These are phyloP conservation scores for Zelopaecilomyces penicillatus DNA, from an alignment of 2,329 filamentous ascomycete genomes.

Conservation along the genomic window DNA sequence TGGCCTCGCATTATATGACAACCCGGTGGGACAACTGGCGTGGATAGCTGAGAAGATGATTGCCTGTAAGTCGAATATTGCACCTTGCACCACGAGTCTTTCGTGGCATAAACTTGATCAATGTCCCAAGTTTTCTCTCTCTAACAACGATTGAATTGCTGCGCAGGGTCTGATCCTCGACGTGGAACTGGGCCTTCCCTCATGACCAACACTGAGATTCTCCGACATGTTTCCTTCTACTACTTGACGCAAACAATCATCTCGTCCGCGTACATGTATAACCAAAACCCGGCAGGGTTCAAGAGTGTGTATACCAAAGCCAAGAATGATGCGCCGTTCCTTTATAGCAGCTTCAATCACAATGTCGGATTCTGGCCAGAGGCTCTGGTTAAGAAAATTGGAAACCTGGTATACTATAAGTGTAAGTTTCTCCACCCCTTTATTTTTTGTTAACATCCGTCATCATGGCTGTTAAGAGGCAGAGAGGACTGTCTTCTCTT, in stretches of 20 bases:
- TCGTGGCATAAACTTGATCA: no score
- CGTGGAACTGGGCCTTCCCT: constrained; percentile 10
- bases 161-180: constrained; percentile 1
- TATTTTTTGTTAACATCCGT: no score
- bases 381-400: constrained; percentile 8
- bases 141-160: no score
- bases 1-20: constrained; percentile 32
- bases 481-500: no score
- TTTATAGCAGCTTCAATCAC: constrained; percentile 13
- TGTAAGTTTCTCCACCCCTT: constrained; percentile 1
- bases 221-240: constrained; percentile 15
- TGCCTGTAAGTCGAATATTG: constrained; percentile 10
- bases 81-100: no score
- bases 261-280: constrained; percentile 14
- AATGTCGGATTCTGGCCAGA: constrained; percentile 13
- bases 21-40: constrained; percentile 33
- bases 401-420: constrained; percentile 13
- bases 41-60: constrained; percentile 34
- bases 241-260: constrained; percentile 16
- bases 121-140: no score
- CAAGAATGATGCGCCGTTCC: constrained; percentile 8
- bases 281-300: constrained; percentile 10
- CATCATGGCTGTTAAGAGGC: no score
- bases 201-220: constrained; percentile 12
- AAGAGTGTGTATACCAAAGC: constrained; percentile 8